A percentile compares a stretch with the other conserved stretches of the same genome.
These are phyloP conservation scores for Myxozyma nipponensis DNA, from an alignment of 805 yeast species.

Conservation along the genomic window DNA sequence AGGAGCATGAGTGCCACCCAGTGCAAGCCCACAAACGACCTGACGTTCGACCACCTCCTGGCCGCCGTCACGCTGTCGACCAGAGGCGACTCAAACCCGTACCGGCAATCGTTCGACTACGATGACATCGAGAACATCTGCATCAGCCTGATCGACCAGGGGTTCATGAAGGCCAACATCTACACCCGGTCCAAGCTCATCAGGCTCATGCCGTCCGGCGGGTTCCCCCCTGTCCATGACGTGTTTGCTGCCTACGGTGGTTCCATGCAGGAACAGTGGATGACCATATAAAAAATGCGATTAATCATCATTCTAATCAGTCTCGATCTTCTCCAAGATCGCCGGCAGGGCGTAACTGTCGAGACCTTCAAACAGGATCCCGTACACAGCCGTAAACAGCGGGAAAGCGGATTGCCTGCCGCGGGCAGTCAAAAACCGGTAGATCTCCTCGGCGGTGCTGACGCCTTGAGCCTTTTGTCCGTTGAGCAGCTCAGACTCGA, in stretches of 20 bases:
- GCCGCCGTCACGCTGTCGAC: constrained; percentile 22
- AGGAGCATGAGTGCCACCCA: not conserved
- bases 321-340: constrained; percentile 19
- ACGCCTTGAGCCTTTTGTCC: constrained; percentile 98
- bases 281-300: constrained; percentile 12
- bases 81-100: constrained; percentile 8
- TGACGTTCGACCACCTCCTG: constrained; percentile 21
- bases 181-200: constrained; percentile 25
- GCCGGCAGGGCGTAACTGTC: constrained; percentile 20
- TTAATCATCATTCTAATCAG: not conserved
- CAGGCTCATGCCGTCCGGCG: constrained; percentile 19
- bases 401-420: constrained; percentile 70
- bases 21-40: constrained; percentile 15
- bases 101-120: constrained; percentile 11
- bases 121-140: constrained; percentile 36
- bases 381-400: constrained; percentile 71
- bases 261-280: constrained; percentile 26
- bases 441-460: constrained; percentile 85
- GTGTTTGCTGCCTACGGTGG: constrained; percentile 17
- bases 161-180: constrained; percentile 39
- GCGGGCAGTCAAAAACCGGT: constrained; percentile 64
- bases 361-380: constrained; percentile 71
- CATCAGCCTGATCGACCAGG: constrained; percentile 36
- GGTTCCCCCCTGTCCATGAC: constrained; percentile 15
- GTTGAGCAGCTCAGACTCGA: constrained; percentile 80